Percentiles rank a stretch among this genome's conserved stretches.
Evolutionary conservation across 331 rosid species (phyloP).

Genomic region (Quercus phellos): DNA sequence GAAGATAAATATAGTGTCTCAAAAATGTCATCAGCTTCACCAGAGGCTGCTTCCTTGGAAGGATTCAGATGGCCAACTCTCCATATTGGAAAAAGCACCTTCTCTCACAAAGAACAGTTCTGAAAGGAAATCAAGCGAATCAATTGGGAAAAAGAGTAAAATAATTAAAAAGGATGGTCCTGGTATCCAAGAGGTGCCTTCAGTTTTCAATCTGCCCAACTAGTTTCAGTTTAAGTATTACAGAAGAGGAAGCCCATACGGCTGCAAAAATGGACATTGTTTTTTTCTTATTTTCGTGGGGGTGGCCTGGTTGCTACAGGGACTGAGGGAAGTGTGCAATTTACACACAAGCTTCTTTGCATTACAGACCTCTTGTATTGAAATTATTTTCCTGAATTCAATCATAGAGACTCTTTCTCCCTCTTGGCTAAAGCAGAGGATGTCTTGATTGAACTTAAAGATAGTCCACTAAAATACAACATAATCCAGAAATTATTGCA

Average conservation of each 20-base stretch:
- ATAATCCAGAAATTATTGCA: too few relatives aligned
- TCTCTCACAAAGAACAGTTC: conserved; percentile 24
- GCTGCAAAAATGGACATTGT: neutral
- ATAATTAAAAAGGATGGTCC: conserved; percentile 15
- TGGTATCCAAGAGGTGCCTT: conserved; percentile 36
- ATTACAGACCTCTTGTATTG: too few relatives aligned
- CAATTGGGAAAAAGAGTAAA: conserved; percentile 24
- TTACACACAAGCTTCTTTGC: too few relatives aligned
- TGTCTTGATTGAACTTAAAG: too few relatives aligned
- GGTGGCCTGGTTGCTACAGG: too few relatives aligned
- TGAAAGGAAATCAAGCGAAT: conserved; percentile 26
- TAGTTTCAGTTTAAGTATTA: conserved; percentile 22
- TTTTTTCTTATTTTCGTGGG: too few relatives aligned
- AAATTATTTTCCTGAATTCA: too few relatives aligned
- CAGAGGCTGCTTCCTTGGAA: conserved; percentile 18
- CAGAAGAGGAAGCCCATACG: conserved; percentile 26
- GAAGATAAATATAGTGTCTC: conserved; percentile 76
- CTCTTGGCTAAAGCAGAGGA: too few relatives aligned
- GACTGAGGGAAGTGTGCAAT: too few relatives aligned
- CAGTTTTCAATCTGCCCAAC: conserved; percentile 28
- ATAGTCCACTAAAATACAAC: too few relatives aligned
- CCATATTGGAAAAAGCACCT: conserved; percentile 34
- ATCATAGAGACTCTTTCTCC: too few relatives aligned
- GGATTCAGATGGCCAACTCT: conserved; percentile 9
- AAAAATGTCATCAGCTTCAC: conserved; percentile 38